Percentiles rank a stretch among this genome's conserved stretches.
These are phyloP conservation scores for Pythium dissotocum DNA, from an alignment of 352 stramenopile genomes.

Conservation along the genomic window DNA sequence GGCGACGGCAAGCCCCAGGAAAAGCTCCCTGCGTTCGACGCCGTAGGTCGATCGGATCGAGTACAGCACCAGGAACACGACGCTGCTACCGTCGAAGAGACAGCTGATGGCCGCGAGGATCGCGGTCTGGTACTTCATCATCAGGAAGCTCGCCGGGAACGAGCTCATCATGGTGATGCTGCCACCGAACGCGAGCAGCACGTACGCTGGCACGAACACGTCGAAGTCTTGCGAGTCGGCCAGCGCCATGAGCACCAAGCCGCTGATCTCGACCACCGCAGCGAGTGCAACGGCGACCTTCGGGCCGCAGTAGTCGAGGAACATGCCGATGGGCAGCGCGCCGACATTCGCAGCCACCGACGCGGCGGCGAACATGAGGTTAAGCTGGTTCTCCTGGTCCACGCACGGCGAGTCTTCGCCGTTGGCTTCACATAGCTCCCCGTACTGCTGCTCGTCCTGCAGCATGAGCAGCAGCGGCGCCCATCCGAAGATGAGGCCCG, in stretches of 20 bases:
- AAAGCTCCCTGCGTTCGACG: conserved; percentile 30
- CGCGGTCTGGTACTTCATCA: conserved; percentile 41
- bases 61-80: conserved; percentile 42
- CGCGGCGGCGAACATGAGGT: conserved; percentile 84
- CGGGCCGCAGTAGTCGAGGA: conserved; percentile 70
- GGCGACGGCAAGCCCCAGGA: conserved; percentile 43
- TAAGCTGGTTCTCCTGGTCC: conserved; percentile 83
- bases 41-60: conserved; percentile 32
- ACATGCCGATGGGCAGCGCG: conserved; percentile 75
- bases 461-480: conserved; percentile 83
- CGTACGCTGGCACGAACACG: conserved; percentile 47
- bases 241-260: conserved; percentile 67
- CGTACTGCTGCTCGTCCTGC: conserved; percentile 79
- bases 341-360: conserved; percentile 79
- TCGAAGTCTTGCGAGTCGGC: conserved; percentile 61
- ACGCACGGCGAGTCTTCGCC: conserved; percentile 42
- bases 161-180: conserved; percentile 55
- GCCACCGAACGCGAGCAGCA: conserved; percentile 40
- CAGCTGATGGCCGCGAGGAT: conserved; percentile 53
- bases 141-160: conserved; percentile 44
- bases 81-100: conserved; percentile 46
- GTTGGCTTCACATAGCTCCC: conserved; percentile 59
- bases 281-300: conserved; percentile 46
- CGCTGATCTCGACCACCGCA: conserved; percentile 66
- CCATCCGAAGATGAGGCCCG: conserved; percentile 88